These are phyloP conservation scores for Rugonectria rugulosa DNA, from an alignment of 2,329 filamentous ascomycete species.

Conservation along the genomic window DNA sequence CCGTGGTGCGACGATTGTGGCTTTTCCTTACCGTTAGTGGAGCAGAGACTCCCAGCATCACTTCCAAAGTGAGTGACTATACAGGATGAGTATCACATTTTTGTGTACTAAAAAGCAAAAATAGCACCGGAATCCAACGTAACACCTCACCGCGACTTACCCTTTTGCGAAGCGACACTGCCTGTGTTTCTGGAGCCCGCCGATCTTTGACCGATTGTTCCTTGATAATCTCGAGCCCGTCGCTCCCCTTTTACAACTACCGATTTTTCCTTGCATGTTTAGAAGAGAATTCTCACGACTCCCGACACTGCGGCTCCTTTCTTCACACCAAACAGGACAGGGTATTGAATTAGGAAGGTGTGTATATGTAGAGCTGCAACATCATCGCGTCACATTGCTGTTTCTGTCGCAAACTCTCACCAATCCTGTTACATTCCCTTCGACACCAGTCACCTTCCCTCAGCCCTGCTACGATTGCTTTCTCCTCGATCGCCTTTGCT, in stretches of 20 bases:
- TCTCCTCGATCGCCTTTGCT: neutral
- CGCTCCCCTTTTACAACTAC: constrained; percentile 14
- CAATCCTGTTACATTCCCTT: constrained; percentile 12
- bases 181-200: constrained; percentile 7
- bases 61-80: constrained; percentile 33
- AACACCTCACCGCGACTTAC: constrained; percentile 24
- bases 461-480: neutral
- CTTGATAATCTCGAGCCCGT: constrained; percentile 24
- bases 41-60: constrained; percentile 25
- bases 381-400: constrained; percentile 25
- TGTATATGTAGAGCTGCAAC: constrained; percentile 24
- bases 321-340: constrained; percentile 10
- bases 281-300: constrained; percentile 21
- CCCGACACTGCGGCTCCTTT: constrained; percentile 17
- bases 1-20: constrained; percentile 37
- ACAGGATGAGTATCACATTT: constrained; percentile 34
- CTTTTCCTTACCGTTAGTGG: constrained; percentile 27
- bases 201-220: constrained; percentile 17
- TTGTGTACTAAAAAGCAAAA: constrained; percentile 39
- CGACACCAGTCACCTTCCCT: neutral
- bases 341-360: constrained; percentile 20
- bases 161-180: constrained; percentile 15
- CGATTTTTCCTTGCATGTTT: constrained; percentile 15
- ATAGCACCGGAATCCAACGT: constrained; percentile 34
- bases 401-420: constrained; percentile 14